Conservation (phyloP, 345 rosid genomes). For the Murraya koenigii region DNA sequence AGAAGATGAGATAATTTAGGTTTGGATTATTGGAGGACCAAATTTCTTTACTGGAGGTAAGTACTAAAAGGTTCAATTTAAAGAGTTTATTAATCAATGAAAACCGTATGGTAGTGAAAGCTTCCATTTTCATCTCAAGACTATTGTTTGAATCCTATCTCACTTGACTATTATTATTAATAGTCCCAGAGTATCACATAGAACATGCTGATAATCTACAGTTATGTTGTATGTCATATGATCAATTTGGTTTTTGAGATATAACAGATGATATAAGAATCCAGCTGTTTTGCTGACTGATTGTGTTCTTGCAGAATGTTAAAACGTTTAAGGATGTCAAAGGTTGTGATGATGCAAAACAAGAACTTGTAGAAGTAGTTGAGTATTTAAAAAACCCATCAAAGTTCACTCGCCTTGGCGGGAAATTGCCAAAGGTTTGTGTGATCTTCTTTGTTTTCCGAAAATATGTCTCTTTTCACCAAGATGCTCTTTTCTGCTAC, state of each 20-base stretch:
- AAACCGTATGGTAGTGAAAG: not conserved
- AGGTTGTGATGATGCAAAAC: constrained; percentile 99
- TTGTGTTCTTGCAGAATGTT: constrained; percentile 65
- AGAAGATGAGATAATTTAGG: not conserved
- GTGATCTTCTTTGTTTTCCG: constrained; percentile 2
- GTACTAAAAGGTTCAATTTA: not conserved
- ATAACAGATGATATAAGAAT: not conserved
- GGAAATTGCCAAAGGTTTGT: constrained; percentile 95
- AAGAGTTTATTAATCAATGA: not conserved
- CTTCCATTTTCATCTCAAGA: not conserved
- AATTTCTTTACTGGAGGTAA: not conserved
- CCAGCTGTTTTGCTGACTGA: constrained; percentile 14
- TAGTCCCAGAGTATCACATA: not conserved
- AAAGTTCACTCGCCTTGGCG: constrained; percentile 97
- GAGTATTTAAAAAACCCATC: constrained; percentile 94
- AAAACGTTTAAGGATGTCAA: constrained; percentile 99
- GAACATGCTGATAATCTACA: not conserved
- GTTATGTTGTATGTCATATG: constrained; percentile 6
- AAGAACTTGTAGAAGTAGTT: constrained; percentile 97
- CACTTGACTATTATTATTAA: not conserved
- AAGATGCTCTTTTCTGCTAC: not conserved
- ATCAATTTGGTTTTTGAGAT: constrained; percentile 3
- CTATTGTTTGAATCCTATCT: not conserved
- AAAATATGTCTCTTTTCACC: not conserved
- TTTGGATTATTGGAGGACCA: not conserved